Conservation (phyloP, 1,139 yeast species). For the Scheffersomyces illinoinensis region DNA sequence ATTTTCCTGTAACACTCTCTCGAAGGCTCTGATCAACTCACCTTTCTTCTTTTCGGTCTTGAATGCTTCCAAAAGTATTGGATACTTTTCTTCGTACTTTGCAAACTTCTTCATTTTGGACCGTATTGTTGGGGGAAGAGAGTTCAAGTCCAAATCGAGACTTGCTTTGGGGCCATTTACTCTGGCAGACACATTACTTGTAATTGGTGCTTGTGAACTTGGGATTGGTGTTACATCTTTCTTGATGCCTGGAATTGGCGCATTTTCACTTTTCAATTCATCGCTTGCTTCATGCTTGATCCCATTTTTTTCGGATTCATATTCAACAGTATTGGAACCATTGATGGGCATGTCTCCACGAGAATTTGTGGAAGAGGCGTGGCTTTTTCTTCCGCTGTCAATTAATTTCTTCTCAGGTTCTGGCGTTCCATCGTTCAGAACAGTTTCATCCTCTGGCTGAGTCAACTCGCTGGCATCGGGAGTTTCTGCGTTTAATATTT, state of each 20-base stretch:
- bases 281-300: background rate
- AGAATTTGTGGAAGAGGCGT: background rate
- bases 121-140: conserved; percentile 55
- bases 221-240: background rate
- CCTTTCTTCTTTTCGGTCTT: conserved; percentile 73
- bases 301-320: background rate
- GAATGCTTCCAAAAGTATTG: conserved; percentile 78
- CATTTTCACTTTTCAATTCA: background rate
- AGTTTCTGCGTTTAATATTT: conserved; percentile 37
- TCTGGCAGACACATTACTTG: background rate
- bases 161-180: background rate
- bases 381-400: background rate
- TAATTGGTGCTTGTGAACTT: background rate
- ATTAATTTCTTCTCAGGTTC: background rate
- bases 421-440: background rate
- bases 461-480: conserved; percentile 46
- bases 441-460: conserved; percentile 47
- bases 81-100: conserved; percentile 89
- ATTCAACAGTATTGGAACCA: background rate
- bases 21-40: conserved; percentile 65
- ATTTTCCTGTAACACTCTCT: conserved; percentile 68
- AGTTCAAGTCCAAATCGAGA: conserved; percentile 34
- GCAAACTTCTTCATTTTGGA: conserved; percentile 73
- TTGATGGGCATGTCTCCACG: background rate
- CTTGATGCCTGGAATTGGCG: background rate